A percentile compares a stretch with the other conserved stretches of the same genome.
These are phyloP conservation scores for Filobasidium floriforme DNA, from an alignment of 768 basidiomycete species.

Conservation along the genomic window DNA sequence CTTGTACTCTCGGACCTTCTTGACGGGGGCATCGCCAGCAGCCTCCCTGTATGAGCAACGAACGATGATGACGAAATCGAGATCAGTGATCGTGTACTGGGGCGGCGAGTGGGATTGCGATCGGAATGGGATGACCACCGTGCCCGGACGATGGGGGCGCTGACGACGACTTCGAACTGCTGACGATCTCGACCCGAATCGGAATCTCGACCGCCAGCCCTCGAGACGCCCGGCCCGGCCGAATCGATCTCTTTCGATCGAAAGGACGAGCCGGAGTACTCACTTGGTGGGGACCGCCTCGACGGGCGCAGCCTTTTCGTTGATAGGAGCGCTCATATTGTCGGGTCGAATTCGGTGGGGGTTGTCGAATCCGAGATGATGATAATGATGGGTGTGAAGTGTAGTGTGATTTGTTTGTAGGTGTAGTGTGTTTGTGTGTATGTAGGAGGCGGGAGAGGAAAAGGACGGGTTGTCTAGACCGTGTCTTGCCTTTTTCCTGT, in stretches of 20 bases:
- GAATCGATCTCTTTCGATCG: neutral
- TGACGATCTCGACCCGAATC: no score
- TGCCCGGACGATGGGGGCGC: no score
- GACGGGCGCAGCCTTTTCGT: constrained; percentile 31
- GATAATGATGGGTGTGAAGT: neutral
- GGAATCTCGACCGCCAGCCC: no score
- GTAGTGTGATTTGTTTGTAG: neutral
- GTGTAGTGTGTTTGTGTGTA: no score
- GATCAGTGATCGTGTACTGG: neutral
- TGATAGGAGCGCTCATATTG: constrained; percentile 19
- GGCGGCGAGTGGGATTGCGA: neutral
- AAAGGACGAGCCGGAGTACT: constrained; percentile 10
- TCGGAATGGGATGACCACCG: no score
- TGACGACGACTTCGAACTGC: no score
- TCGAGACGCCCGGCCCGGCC: no score
- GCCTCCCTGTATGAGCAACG: constrained; percentile 24
- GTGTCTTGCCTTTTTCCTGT: neutral
- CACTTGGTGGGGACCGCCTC: constrained; percentile 40
- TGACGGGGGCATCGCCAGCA: constrained; percentile 30
- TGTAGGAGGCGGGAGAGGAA: neutral
- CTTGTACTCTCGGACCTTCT: constrained; percentile 31
- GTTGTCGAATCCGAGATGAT: neutral
- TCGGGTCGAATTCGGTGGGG: constrained; percentile 10
- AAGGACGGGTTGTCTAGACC: no score
- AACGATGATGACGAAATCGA: constrained; percentile 13